These are phyloP conservation scores for Penicillium sp. DNA, from an alignment of 2,329 filamentous ascomycete genomes.

Conservation along the genomic window DNA sequence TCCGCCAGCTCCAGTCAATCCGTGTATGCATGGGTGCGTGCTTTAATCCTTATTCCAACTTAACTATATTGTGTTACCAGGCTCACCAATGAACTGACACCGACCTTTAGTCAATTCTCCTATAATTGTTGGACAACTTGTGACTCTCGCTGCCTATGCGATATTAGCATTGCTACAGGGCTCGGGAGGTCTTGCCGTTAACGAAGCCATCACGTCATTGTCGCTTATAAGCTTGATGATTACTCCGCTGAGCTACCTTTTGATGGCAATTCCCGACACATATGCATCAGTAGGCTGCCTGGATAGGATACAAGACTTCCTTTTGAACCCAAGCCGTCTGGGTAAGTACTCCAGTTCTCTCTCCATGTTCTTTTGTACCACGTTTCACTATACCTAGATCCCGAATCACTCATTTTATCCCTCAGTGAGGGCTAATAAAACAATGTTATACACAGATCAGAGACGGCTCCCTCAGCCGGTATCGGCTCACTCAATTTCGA, in stretches of 20 bases:
- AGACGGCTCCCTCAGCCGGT: background rate
- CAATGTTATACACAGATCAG: constrained; percentile 12
- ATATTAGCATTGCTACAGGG: constrained; percentile 15
- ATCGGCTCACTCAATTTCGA: background rate
- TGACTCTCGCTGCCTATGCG: constrained; percentile 17
- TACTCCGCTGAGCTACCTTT: constrained; percentile 37
- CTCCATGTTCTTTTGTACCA: too few relatives aligned
- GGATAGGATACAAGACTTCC: constrained; percentile 30
- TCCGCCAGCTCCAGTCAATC: constrained; percentile 15
- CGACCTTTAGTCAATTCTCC: constrained; percentile 14
- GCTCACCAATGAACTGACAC: too few relatives aligned
- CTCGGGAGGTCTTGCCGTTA: constrained; percentile 30
- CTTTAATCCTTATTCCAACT: too few relatives aligned
- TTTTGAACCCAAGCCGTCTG: constrained; percentile 24
- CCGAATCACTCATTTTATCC: background rate
- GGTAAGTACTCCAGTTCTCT: constrained; percentile 13
- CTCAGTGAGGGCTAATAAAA: background rate
- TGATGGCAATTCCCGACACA: constrained; percentile 37
- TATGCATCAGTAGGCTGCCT: constrained; percentile 41
- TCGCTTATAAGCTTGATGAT: constrained; percentile 40
- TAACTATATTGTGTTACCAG: too few relatives aligned
- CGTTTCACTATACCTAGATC: background rate
- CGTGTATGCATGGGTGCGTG: constrained; percentile 16
- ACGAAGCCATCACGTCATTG: constrained; percentile 40
- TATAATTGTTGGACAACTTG: constrained; percentile 14